A percentile compares a stretch with the other conserved stretches of the same genome.
phyloP scores from a whole-genome alignment of 2,329 filamentous ascomycete genomes.

The Trichoderma oligosporum region DNA sequence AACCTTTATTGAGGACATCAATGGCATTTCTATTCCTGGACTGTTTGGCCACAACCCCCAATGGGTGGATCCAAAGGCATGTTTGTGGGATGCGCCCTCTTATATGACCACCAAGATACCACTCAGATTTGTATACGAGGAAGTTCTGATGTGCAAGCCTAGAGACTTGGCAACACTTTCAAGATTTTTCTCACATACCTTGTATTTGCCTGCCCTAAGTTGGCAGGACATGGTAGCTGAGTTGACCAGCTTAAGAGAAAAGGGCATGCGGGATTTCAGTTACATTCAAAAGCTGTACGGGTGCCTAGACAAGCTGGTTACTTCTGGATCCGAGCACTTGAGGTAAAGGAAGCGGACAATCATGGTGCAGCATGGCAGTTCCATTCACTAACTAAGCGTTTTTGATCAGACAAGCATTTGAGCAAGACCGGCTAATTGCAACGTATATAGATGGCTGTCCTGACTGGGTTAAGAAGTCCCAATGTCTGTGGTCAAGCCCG shows the following conservation, averaged over 20 bases:
- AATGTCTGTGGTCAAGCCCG: slow-evolving; percentile 36
- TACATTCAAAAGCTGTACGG: slow-evolving; percentile 1
- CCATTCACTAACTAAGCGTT: background rate
- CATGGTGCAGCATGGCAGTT: background rate
- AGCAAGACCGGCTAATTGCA: slow-evolving; percentile 19
- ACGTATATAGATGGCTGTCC: background rate
- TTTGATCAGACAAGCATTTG: slow-evolving; percentile 10
- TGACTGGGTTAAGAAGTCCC: slow-evolving; percentile 28
- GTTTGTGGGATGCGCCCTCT: slow-evolving; percentile 7
- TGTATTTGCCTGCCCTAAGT: slow-evolving; percentile 1
- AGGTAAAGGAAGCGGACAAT: background rate
- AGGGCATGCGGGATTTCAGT: background rate
- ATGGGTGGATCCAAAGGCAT: slow-evolving; percentile 7
- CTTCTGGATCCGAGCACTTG: background rate
- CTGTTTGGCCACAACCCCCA: background rate
- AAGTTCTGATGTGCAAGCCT: background rate
- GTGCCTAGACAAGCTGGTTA: background rate
- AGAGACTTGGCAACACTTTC: background rate
- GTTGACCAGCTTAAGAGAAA: background rate
- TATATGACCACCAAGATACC: slow-evolving; percentile 8
- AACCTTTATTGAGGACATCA: slow-evolving; percentile 16
- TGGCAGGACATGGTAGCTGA: slow-evolving; percentile 1
- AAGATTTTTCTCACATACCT: slow-evolving; percentile 4
- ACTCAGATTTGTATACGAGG: slow-evolving; percentile 4
- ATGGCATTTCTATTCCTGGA: slow-evolving; percentile 11